phyloP scores from a whole-genome alignment of 2,329 filamentous ascomycete species.

The Fusarium xyrophilum region DNA sequence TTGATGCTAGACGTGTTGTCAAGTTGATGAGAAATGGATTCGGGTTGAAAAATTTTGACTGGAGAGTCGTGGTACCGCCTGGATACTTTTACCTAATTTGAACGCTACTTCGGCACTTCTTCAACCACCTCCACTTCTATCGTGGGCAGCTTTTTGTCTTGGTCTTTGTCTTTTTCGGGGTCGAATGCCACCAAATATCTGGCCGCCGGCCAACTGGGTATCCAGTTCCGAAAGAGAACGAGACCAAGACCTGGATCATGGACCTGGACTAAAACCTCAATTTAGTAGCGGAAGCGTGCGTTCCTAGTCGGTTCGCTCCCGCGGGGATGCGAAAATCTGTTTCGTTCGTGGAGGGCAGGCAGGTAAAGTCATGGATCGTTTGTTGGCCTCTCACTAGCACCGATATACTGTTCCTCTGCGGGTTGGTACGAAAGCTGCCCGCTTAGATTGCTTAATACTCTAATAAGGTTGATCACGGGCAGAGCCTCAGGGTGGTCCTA shows the following conservation, averaged over 20 bases:
- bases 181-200: conserved; percentile 20
- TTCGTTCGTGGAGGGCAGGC: conserved; percentile 13
- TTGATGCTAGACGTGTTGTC: conserved; percentile 32
- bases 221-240: background rate
- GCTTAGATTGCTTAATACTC: background rate
- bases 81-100: conserved; percentile 50
- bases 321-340: conserved; percentile 16
- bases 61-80: conserved; percentile 40
- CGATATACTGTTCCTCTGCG: conserved; percentile 8
- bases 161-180: background rate
- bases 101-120: conserved; percentile 43
- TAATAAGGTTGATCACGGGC: conserved; percentile 13
- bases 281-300: conserved; percentile 25
- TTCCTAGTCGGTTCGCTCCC: conserved; percentile 23
- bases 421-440: background rate
- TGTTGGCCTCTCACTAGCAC: conserved; percentile 1
- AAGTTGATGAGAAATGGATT: conserved; percentile 47
- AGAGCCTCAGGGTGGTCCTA: conserved; percentile 16
- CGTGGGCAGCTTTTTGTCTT: conserved; percentile 24
- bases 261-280: conserved; percentile 1
- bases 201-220: conserved; percentile 16
- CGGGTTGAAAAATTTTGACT: conserved; percentile 47
- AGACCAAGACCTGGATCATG: conserved; percentile 5
- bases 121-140: conserved; percentile 38
- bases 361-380: conserved; percentile 10